phyloP scores from a whole-genome alignment of 345 rosid species.

The Euphorbia peplus region DNA sequence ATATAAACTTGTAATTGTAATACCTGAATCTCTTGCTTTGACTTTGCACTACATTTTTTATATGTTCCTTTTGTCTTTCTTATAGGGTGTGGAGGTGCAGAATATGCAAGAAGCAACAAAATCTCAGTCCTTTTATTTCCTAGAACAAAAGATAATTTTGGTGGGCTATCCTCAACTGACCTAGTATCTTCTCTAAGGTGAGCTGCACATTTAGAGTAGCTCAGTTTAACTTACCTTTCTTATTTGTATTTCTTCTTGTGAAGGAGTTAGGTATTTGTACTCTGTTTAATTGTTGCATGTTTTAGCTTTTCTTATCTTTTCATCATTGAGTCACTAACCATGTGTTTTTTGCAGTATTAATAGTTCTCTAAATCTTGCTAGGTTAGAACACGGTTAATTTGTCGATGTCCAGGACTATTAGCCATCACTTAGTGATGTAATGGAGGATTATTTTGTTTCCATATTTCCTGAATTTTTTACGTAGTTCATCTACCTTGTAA shows the following conservation, averaged over 20 bases:
- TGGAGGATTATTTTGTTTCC: background rate
- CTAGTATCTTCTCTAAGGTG: constrained; percentile 68
- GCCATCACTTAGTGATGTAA: background rate
- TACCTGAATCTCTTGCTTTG: background rate
- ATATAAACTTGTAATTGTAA: too few relatives aligned
- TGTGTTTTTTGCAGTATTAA: background rate
- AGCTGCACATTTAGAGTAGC: background rate
- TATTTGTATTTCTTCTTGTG: background rate
- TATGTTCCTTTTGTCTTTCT: background rate
- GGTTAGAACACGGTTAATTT: background rate
- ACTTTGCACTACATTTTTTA: background rate
- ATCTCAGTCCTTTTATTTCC: constrained; percentile 76
- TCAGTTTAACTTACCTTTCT: background rate
- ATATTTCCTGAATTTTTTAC: background rate
- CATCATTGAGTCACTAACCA: background rate
- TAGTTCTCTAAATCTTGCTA: background rate
- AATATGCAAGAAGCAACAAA: constrained; percentile 56
- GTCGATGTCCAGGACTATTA: background rate
- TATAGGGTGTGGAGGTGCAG: constrained; percentile 87
- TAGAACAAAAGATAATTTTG: constrained; percentile 43
- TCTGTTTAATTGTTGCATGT: background rate
- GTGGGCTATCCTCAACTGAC: constrained; percentile 53
- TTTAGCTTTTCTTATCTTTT: background rate
- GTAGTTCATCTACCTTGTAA: background rate
- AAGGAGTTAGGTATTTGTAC: background rate